Conservation (phyloP, 2,329 filamentous ascomycete genomes). For the Colletotrichum sp. region DNA sequence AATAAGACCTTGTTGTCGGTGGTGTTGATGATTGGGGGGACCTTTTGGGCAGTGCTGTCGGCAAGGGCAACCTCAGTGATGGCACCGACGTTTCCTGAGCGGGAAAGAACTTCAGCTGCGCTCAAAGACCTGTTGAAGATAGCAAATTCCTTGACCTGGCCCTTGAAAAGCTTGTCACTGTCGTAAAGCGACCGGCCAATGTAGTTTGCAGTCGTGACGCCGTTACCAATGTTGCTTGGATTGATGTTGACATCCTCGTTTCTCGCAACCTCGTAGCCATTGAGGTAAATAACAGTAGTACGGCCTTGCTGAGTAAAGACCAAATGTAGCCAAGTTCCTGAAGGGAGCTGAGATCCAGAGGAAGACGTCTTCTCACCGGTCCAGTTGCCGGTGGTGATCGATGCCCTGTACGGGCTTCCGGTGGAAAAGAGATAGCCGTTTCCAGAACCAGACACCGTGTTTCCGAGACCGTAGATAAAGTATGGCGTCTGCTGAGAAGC, state of each 20-base stretch:
- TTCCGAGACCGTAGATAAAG: constrained; percentile 30
- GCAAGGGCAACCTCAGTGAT: constrained; percentile 17
- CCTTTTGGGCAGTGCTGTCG: constrained; percentile 19
- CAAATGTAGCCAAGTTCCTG: constrained; percentile 24
- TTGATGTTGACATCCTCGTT: constrained; percentile 11
- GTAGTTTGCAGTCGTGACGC: constrained; percentile 26
- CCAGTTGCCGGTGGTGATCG: constrained; percentile 25
- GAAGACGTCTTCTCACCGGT: constrained; percentile 21
- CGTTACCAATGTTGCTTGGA: constrained; percentile 23
- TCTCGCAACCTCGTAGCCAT: constrained; percentile 32
- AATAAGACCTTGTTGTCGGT: constrained; percentile 20
- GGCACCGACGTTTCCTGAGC: constrained; percentile 12
- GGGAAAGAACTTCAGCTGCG: constrained; percentile 19
- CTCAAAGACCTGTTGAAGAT: constrained; percentile 27
- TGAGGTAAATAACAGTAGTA: constrained; percentile 33
- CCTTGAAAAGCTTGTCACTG: constrained; percentile 25
- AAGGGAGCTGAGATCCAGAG: constrained; percentile 21
- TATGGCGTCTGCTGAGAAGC: constrained; percentile 24
- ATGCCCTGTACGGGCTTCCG: constrained; percentile 25
- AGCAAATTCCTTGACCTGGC: constrained; percentile 25
- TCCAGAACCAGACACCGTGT: constrained; percentile 22
- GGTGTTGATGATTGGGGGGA: constrained; percentile 22
- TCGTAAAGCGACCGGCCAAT: constrained; percentile 27
- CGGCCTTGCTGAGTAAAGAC: constrained; percentile 23
- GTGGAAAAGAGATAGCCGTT: constrained; percentile 29